A percentile compares a stretch with the other conserved stretches of the same genome.
Evolutionary conservation across 495 filamentous ascomycete species (phyloP).

Genomic region (Cercophora scortea): DNA sequence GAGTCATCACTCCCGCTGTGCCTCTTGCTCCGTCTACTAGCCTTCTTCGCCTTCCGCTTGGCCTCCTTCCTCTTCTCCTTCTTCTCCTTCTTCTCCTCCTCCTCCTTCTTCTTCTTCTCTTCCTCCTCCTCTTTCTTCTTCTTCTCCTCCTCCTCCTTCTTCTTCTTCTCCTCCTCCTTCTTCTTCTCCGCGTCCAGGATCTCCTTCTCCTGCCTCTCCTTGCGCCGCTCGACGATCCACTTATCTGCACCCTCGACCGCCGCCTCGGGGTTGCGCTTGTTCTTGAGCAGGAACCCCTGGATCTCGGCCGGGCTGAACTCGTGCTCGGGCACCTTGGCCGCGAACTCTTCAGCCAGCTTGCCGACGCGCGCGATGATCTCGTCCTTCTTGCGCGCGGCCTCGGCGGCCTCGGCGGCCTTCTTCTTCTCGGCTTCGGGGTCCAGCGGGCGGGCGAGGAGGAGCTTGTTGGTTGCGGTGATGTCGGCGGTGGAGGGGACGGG

Average conservation of each 20-base stretch:
- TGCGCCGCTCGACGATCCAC: constrained; percentile 51
- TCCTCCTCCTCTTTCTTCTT: constrained; percentile 20
- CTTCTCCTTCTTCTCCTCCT: constrained; percentile 19
- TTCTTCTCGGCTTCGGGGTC: constrained; percentile 29
- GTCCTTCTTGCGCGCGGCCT: constrained; percentile 25
- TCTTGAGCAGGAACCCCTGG: constrained; percentile 64
- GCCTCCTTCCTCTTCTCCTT: constrained; percentile 12
- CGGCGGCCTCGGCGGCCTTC: constrained; percentile 19
- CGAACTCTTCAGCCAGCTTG: constrained; percentile 48
- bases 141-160: constrained; percentile 25
- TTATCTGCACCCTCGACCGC: constrained; percentile 48
- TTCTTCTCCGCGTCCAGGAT: constrained; percentile 38
- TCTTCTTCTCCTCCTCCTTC: constrained; percentile 28
- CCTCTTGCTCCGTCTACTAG: constrained; percentile 2
- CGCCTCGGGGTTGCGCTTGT: constrained; percentile 54
- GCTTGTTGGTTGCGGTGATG: not conserved
- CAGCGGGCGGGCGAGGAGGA: constrained; percentile 2
- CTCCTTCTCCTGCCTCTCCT: constrained; percentile 51
- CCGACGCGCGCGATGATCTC: constrained; percentile 26
- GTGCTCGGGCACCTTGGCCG: constrained; percentile 49
- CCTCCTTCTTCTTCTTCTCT: constrained; percentile 18
- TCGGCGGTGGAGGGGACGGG: constrained; percentile 2
- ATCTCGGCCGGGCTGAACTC: constrained; percentile 71
- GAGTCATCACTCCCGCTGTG: constrained; percentile 1
- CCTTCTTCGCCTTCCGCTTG: constrained; percentile 11